A percentile compares a stretch with the other conserved stretches of the same genome.
Conservation (phyloP, 2,329 filamentous ascomycete species). For the Cercospora sojina region DNA sequence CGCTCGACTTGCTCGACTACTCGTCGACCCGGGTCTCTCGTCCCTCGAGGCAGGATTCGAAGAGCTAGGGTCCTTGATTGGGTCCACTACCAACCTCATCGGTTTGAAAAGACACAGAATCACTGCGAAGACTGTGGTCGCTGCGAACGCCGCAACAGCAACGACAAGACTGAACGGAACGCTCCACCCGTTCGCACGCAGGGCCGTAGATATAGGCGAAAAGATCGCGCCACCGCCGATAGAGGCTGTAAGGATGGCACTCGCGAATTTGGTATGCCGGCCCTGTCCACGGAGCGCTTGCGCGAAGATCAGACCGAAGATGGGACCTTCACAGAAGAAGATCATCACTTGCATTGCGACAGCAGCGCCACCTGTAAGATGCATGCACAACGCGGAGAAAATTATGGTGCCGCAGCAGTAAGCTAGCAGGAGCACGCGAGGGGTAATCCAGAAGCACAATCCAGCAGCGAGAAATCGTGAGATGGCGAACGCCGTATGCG, state of each 20-base stretch:
- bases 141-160: slow-evolving; percentile 52
- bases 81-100: slow-evolving; percentile 50
- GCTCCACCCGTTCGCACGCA: slow-evolving; percentile 43
- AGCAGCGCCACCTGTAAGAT: slow-evolving; percentile 45
- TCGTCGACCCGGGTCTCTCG: slow-evolving; percentile 28
- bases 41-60: slow-evolving; percentile 7
- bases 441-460: slow-evolving; percentile 55
- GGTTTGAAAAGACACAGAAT: slow-evolving; percentile 53
- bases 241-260: slow-evolving; percentile 54
- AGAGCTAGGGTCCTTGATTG: slow-evolving; percentile 30
- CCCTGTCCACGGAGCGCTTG: slow-evolving; percentile 59
- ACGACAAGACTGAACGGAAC: slow-evolving; percentile 54
- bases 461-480: slow-evolving; percentile 59
- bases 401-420: slow-evolving; percentile 55
- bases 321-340: slow-evolving; percentile 61
- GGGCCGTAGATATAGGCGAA: slow-evolving; percentile 55
- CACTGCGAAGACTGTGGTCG: slow-evolving; percentile 54
- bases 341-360: slow-evolving; percentile 53
- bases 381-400: slow-evolving; percentile 54
- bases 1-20: slow-evolving; percentile 34
- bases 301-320: slow-evolving; percentile 60
- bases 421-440: slow-evolving; percentile 56
- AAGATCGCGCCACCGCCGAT: slow-evolving; percentile 56
- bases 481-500: slow-evolving; percentile 58
- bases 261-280: slow-evolving; percentile 57